Base-by-base conservation (phyloP, 208 protist species). In the Sergeia podlipaevii region DNA sequence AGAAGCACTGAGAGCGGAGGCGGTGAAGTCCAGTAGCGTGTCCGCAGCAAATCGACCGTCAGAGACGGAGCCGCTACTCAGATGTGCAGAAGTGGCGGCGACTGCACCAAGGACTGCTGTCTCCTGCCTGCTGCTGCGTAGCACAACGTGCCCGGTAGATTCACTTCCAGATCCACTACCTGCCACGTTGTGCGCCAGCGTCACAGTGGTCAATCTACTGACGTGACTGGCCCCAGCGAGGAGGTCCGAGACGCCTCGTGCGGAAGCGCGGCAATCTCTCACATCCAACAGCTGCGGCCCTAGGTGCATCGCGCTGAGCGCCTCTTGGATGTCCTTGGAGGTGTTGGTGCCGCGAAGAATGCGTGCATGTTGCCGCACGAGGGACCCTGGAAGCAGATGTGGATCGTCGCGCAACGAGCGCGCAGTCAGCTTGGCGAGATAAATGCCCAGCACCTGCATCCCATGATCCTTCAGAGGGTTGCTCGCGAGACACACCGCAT, bases 381-480 rank as follows among this genome's bases (percentile, higher is more conserved):
- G 15, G 21, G 11, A 11, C 26, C 27, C 5, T 15, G 72, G 51
- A 32, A 83, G 84, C 24, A 89, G 64, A 34, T 71, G 54, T 3
- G 56, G 56, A 20, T 84, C 75, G 21, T 50, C 41, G 23, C 38
- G 6, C 20, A 85, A 36, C 8, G 63, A 29, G 30, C 47, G 49
- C 32, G 74, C 26, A 15, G 65, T 70, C 59, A 86, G 51, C 56
- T 86, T 83, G 2, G 76, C 36, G 6, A 93, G 50, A 54, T 89
- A 89, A 30, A 89, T 78, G 21, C 62, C 63, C n/a, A 93, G 71
- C 15, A 74, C 70, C 53, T 84, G 85, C 47, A 93, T 74, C 28
- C 85, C 85, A 50, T 89, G 79, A 56, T 93, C 85, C 30, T 75
- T 62, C 2, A 93, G 52, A 13, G 68, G 62, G 70, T 93, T 93